Conservation (phyloP, 176 grass and related monocot genomes). For the Aegilops sharonensis region DNA sequence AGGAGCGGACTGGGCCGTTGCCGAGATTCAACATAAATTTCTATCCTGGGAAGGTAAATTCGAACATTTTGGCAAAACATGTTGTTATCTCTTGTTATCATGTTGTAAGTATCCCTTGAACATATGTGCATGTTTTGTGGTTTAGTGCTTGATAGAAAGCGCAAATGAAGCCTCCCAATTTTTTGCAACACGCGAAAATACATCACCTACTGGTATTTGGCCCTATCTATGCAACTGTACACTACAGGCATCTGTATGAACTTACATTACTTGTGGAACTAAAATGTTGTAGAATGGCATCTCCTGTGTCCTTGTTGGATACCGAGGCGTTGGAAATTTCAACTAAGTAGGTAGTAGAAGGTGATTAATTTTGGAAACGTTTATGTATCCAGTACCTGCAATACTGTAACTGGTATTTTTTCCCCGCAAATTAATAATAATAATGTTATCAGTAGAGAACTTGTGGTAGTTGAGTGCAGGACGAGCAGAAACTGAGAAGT, state of each 20-base stretch:
- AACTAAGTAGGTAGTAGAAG: neutral
- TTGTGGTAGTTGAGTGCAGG: neutral
- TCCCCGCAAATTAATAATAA: neutral
- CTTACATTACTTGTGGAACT: neutral
- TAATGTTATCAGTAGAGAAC: neutral
- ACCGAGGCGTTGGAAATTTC: neutral
- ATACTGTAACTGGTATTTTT: neutral
- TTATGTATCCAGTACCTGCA: neutral
- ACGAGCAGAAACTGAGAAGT: neutral
- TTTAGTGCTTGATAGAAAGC: neutral
- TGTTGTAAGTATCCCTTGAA: neutral
- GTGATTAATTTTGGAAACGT: neutral
- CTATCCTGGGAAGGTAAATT: constrained; percentile 86
- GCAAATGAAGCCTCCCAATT: neutral
- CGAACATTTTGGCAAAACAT: neutral
- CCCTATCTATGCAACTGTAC: neutral
- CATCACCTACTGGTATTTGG: neutral
- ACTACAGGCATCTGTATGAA: neutral
- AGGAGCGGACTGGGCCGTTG: constrained; percentile 60
- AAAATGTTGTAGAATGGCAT: neutral
- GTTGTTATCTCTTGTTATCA: constrained; percentile 8
- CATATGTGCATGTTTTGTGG: neutral
- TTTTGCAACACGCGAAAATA: neutral
- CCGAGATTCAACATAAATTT: constrained; percentile 70
- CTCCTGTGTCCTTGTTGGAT: neutral